These are phyloP conservation scores for Colletotrichum tropicicola DNA, from an alignment of 2,329 filamentous ascomycete genomes.

Conservation along the genomic window DNA sequence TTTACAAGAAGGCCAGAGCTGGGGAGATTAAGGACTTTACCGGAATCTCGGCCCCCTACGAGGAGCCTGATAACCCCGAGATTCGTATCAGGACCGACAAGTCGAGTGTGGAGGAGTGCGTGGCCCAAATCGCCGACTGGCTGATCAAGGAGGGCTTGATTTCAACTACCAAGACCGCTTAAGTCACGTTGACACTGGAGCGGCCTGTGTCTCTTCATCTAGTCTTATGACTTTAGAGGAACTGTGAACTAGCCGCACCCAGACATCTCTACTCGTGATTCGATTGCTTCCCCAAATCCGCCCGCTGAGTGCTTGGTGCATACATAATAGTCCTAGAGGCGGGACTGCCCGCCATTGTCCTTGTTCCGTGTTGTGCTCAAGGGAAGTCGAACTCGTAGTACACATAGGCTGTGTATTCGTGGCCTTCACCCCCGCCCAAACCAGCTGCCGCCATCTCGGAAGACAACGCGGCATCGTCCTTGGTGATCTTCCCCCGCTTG, in stretches of 20 bases:
- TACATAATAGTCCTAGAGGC: conserved; percentile 3
- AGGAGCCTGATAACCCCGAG: conserved; percentile 86
- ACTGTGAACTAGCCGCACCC: neutral
- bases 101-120: conserved; percentile 87
- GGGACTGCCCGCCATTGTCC: neutral
- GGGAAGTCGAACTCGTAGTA: conserved; percentile 94
- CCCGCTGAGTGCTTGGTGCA: neutral
- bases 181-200: neutral
- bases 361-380: conserved; percentile 31
- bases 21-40: conserved; percentile 98
- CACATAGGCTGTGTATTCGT: conserved; percentile 95
- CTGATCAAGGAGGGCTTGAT: conserved; percentile 75
- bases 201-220: neutral
- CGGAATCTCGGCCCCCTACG: conserved; percentile 93
- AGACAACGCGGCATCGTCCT: conserved; percentile 83
- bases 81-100: conserved; percentile 86
- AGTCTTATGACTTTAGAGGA: neutral
- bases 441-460: conserved; percentile 86
- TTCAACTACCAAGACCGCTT: conserved; percentile 40
- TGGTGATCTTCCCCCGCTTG: conserved; percentile 90
- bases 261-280: neutral
- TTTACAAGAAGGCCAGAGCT: conserved; percentile 95
- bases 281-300: neutral
- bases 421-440: conserved; percentile 71
- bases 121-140: conserved; percentile 84